Conservation (phyloP, 495 filamentous ascomycete genomes). For the Penicillium riverlandense region DNA sequence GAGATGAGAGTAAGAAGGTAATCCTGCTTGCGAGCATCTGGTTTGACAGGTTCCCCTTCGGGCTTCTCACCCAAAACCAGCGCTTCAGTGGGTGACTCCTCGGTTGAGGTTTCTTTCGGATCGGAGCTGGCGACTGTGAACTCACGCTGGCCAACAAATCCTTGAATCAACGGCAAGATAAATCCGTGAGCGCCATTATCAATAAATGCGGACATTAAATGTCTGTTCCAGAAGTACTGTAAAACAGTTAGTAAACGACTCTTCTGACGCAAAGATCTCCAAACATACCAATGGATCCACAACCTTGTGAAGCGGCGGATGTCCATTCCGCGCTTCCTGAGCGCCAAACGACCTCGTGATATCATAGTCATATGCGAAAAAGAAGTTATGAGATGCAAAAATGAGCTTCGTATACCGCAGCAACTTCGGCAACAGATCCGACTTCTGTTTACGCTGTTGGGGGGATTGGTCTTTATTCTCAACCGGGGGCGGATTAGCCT, state of each 20-base stretch:
- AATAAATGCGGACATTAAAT: constrained; percentile 68
- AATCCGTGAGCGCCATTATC: constrained; percentile 53
- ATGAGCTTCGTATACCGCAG: constrained; percentile 74
- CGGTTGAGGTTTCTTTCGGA: constrained; percentile 5
- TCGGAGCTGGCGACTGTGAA: constrained; percentile 56
- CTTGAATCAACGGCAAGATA: constrained; percentile 82
- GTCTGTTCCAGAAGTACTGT: constrained; percentile 85
- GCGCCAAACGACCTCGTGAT: constrained; percentile 60
- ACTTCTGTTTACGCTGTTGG: constrained; percentile 14
- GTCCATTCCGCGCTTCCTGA: constrained; percentile 29
- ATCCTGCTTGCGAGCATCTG: constrained; percentile 23
- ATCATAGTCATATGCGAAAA: constrained; percentile 88
- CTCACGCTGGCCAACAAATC: constrained; percentile 82
- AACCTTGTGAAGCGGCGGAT: constrained; percentile 56
- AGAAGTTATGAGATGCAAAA: constrained; percentile 78
- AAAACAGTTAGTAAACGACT: constrained; percentile 9
- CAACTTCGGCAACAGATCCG: constrained; percentile 71
- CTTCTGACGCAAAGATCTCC: neutral
- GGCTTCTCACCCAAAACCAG: constrained; percentile 26
- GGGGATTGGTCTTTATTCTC: constrained; percentile 16
- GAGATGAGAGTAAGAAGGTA: constrained; percentile 85
- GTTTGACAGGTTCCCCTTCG: constrained; percentile 17
- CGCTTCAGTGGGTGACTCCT: constrained; percentile 21
- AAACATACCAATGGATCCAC: constrained; percentile 64
- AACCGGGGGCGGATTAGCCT: constrained; percentile 15